Conservation (phyloP, 208 protist species). For the Kentomonas sorsogonicus region DNA sequence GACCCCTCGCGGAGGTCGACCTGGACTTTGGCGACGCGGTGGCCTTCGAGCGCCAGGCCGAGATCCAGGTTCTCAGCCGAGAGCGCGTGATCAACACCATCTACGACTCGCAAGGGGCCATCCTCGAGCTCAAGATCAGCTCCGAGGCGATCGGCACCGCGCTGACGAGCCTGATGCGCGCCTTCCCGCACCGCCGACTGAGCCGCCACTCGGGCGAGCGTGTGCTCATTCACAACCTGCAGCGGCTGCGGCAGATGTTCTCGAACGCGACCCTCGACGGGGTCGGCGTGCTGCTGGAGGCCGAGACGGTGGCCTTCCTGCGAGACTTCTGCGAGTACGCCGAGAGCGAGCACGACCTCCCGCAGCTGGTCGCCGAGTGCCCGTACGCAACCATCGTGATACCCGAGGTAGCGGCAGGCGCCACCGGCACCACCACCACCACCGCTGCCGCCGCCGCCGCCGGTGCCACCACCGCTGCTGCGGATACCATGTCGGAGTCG, state of each 20-base stretch:
- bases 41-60: constrained; percentile 71
- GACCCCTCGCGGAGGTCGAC: constrained; percentile 9
- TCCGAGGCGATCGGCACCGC: constrained; percentile 55
- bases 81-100: constrained; percentile 73
- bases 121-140: constrained; percentile 59
- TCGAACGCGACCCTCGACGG: constrained; percentile 38
- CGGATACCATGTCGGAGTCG: no score
- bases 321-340: constrained; percentile 81
- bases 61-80: constrained; percentile 62
- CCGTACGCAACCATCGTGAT: no score
- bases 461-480: no score
- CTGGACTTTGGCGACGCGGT: constrained; percentile 68
- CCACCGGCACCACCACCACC: no score
- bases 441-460: no score
- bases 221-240: constrained; percentile 67
- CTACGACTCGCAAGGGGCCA: constrained; percentile 75
- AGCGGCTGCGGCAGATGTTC: constrained; percentile 71
- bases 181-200: constrained; percentile 43
- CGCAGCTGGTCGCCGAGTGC: no score
- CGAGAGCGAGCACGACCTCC: constrained; percentile 44
- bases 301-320: constrained; percentile 40
- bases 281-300: constrained; percentile 29
- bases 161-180: constrained; percentile 39
- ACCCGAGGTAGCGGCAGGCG: no score
- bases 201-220: constrained; percentile 67